Conservation (phyloP, 1,284 basidiomycete genomes). For the Coniophora puteana region DNA sequence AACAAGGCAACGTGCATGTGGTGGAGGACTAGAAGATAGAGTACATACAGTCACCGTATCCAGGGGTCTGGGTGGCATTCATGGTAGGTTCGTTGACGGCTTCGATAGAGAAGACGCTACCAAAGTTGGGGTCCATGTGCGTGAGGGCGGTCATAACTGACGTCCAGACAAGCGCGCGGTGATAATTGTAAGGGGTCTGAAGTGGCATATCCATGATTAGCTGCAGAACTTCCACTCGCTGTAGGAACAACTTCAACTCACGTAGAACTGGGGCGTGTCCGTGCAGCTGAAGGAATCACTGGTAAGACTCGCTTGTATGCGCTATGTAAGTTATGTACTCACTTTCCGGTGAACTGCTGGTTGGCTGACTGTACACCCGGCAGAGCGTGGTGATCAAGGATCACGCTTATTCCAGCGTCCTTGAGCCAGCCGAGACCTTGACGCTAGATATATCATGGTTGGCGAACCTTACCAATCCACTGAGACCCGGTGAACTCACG, state of each 20-base stretch:
- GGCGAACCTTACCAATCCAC: neutral
- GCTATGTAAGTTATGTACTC: conserved; percentile 14
- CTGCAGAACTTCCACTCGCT: neutral
- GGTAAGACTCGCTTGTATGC: neutral
- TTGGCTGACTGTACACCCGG: conserved; percentile 55
- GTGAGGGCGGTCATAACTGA: conserved; percentile 64
- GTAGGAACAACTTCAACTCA: conserved; percentile 25
- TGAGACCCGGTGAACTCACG: conserved; percentile 27
- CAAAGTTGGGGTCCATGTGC: conserved; percentile 61
- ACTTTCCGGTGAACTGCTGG: conserved; percentile 62
- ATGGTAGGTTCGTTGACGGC: conserved; percentile 70
- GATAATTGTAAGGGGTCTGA: conserved; percentile 60
- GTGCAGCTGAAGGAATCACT: conserved; percentile 45
- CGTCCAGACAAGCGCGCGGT: conserved; percentile 66
- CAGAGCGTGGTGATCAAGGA: conserved; percentile 68
- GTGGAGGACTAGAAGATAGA: neutral
- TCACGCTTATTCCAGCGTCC: conserved; percentile 53
- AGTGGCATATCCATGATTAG: too few relatives aligned
- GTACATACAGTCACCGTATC: conserved; percentile 55
- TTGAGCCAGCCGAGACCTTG: conserved; percentile 53
- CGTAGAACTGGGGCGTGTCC: conserved; percentile 62
- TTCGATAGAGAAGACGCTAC: conserved; percentile 56
- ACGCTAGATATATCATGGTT: conserved; percentile 38
- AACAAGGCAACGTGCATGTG: too few relatives aligned
- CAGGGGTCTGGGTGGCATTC: conserved; percentile 57